phyloP scores from a whole-genome alignment of 768 basidiomycete genomes.

The Mycena belliarum region DNA sequence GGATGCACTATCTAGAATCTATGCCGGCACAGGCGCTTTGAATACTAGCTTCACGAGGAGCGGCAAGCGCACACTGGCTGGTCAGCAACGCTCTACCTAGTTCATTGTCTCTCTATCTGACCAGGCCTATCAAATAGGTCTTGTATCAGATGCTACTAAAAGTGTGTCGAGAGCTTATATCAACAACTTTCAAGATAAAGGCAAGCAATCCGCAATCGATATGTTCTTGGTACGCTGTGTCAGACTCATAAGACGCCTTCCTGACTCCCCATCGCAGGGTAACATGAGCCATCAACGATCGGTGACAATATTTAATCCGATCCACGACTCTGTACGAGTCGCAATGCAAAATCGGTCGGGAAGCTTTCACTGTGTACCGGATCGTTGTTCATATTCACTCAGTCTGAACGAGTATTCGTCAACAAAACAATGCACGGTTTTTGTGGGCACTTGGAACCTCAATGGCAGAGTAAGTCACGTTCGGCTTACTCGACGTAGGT shows the following conservation, averaged over 20 bases:
- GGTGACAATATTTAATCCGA: constrained; percentile 91
- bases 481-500: not conserved
- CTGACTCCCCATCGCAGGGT: constrained; percentile 59
- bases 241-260: not conserved
- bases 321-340: constrained; percentile 82
- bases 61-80: constrained; percentile 91
- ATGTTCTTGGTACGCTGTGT: constrained; percentile 82
- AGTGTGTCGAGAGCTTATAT: constrained; percentile 95
- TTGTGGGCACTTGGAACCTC: constrained; percentile 94
- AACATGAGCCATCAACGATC: constrained; percentile 86
- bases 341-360: constrained; percentile 67
- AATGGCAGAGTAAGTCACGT: constrained; percentile 72
- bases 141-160: constrained; percentile 95
- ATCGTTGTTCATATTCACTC: not conserved
- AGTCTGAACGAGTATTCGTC: constrained; percentile 87
- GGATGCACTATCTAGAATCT: constrained; percentile 89
- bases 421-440: constrained; percentile 68
- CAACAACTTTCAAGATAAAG: constrained; percentile 96
- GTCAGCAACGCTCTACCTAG: constrained; percentile 35
- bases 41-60: constrained; percentile 96
- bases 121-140: constrained; percentile 45
- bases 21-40: constrained; percentile 90
- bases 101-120: constrained; percentile 7
- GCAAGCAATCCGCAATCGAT: constrained; percentile 93
- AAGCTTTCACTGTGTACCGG: constrained; percentile 11